phyloP scores from a whole-genome alignment of 805 yeast genomes.

The Deakozyma indianensis region DNA sequence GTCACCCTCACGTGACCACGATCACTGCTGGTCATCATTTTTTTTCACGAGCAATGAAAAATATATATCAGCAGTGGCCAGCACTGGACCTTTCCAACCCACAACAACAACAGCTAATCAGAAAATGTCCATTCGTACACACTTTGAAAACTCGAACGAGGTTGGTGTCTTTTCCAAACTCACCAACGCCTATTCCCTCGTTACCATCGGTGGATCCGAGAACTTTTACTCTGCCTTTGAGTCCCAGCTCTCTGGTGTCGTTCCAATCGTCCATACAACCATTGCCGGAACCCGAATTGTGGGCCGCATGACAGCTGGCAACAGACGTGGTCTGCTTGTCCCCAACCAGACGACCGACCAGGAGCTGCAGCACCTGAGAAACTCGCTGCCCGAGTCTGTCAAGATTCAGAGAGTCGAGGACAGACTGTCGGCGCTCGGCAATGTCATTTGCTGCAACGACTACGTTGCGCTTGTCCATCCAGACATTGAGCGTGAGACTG shows the following conservation, averaged over 20 bases:
- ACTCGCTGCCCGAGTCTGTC: slow-evolving; percentile 87
- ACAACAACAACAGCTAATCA: neutral
- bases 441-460: slow-evolving; percentile 96
- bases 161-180: slow-evolving; percentile 36
- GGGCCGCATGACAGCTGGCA: slow-evolving; percentile 97
- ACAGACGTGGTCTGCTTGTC: slow-evolving; percentile 91
- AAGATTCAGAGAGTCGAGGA: slow-evolving; percentile 97
- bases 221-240: slow-evolving; percentile 81
- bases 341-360: slow-evolving; percentile 98
- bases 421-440: slow-evolving; percentile 91
- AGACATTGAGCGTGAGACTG: slow-evolving; percentile 97
- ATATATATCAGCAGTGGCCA: too few relatives aligned
- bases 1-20: too few relatives aligned
- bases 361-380: slow-evolving; percentile 93
- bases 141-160: slow-evolving; percentile 19
- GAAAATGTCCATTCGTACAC: slow-evolving; percentile 17
- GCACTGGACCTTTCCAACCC: too few relatives aligned
- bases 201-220: slow-evolving; percentile 92
- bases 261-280: slow-evolving; percentile 94
- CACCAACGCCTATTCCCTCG: slow-evolving; percentile 91
- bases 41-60: too few relatives aligned
- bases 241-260: slow-evolving; percentile 91
- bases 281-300: slow-evolving; percentile 96
- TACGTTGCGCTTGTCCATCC: slow-evolving; percentile 99
- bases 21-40: too few relatives aligned